Evolutionary conservation across 768 basidiomycete species (phyloP).

Genomic region (Hortiboletus flavorubellus): DNA sequence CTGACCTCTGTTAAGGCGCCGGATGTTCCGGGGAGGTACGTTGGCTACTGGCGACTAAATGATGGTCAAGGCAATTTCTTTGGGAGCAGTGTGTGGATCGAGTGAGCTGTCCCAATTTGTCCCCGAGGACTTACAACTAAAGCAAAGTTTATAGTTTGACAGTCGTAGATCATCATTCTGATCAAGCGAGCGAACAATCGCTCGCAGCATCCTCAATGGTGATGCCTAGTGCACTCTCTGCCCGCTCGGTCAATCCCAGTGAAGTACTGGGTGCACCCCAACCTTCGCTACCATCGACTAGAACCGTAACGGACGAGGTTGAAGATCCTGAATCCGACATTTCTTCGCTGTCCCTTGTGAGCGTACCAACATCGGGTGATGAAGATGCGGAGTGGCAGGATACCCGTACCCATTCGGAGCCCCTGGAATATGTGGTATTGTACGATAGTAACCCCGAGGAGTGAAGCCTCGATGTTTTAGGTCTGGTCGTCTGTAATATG

Average conservation of each 20-base stretch:
- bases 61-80: conserved; percentile 59
- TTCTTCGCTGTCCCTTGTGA: conserved; percentile 58
- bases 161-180: conserved; percentile 51
- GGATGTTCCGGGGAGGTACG: conserved; percentile 66
- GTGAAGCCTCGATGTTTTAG: conserved; percentile 5
- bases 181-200: conserved; percentile 43
- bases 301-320: conserved; percentile 39
- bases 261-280: conserved; percentile 6
- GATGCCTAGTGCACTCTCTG: conserved; percentile 49
- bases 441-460: conserved; percentile 66
- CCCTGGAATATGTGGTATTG: conserved; percentile 65
- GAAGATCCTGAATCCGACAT: conserved; percentile 36
- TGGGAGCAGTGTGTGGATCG: conserved; percentile 71
- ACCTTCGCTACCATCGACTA: conserved; percentile 18
- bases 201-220: conserved; percentile 64
- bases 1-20: conserved; percentile 51
- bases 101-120: conserved; percentile 49
- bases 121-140: background rate
- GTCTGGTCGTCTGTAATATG: background rate
- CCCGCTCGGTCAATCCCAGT: conserved; percentile 11
- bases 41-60: conserved; percentile 72
- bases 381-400: conserved; percentile 60
- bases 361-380: conserved; percentile 54
- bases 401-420: conserved; percentile 41
- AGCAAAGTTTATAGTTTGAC: conserved; percentile 46